Percentiles rank a stretch among this genome's conserved stretches.
Evolutionary conservation across 331 rosid species (phyloP).

Genomic region (Telfairia occidentalis): DNA sequence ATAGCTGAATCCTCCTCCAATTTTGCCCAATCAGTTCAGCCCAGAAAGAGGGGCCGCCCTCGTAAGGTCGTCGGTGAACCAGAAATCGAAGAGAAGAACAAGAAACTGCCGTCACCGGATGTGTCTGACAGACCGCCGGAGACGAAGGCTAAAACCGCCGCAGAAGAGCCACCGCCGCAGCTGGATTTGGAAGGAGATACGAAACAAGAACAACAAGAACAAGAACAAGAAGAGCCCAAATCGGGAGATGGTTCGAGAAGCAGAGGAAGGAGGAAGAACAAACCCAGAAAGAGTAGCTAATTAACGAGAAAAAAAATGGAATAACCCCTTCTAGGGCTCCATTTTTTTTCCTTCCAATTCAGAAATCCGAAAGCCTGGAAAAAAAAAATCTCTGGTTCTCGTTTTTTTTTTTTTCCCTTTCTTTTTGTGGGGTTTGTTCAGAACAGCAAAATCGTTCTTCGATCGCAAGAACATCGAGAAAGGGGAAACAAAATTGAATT

Average conservation of each 20-base stretch:
- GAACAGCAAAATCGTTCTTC: background rate
- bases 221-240: background rate
- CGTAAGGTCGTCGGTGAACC: background rate
- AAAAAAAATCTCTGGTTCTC: background rate
- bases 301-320: background rate
- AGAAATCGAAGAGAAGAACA: background rate
- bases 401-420: too few species aligned
- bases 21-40: background rate
- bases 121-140: background rate
- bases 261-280: constrained; percentile 12
- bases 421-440: background rate
- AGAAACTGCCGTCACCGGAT: background rate
- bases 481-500: background rate
- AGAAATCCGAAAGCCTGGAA: background rate
- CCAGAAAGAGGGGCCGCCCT: constrained; percentile 3
- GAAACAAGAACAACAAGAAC: background rate
- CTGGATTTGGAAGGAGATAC: background rate
- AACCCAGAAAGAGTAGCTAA: constrained; percentile 15
- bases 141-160: background rate
- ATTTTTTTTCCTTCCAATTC: background rate
- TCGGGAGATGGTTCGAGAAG: background rate
- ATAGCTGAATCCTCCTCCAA: constrained; percentile 8
- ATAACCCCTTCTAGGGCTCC: background rate
- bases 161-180: background rate
- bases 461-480: background rate